These are phyloP conservation scores for Cadophora luteo-olivacea DNA, from an alignment of 2,329 filamentous ascomycete species.

Conservation along the genomic window DNA sequence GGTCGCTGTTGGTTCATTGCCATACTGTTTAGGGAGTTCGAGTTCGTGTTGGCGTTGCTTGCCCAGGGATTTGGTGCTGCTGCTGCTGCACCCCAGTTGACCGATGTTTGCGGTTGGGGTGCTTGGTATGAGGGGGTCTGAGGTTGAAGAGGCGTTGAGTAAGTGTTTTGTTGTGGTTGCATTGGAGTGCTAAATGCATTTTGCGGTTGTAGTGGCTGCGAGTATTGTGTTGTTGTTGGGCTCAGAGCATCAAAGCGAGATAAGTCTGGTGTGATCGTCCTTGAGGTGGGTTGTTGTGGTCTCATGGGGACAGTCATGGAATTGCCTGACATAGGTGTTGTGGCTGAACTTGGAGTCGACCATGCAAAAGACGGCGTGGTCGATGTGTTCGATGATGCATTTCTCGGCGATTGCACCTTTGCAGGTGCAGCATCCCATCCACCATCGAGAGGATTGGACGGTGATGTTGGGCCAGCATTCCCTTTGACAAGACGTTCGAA, in stretches of 20 bases:
- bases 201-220: slow-evolving; percentile 57
- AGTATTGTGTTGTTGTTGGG: slow-evolving; percentile 67
- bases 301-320: slow-evolving; percentile 40
- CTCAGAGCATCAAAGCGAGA: slow-evolving; percentile 60
- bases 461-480: slow-evolving; percentile 48
- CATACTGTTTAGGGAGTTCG: slow-evolving; percentile 53
- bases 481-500: slow-evolving; percentile 93
- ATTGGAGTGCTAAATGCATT: slow-evolving; percentile 48
- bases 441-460: slow-evolving; percentile 51
- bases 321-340: slow-evolving; percentile 36
- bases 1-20: slow-evolving; percentile 55
- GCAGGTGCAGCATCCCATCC: slow-evolving; percentile 57
- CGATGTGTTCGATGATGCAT: slow-evolving; percentile 38
- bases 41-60: slow-evolving; percentile 47
- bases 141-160: slow-evolving; percentile 31
- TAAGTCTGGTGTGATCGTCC: slow-evolving; percentile 66
- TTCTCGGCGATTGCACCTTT: slow-evolving; percentile 46
- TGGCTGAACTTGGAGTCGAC: slow-evolving; percentile 62
- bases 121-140: slow-evolving; percentile 34
- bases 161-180: slow-evolving; percentile 32
- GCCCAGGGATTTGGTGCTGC: slow-evolving; percentile 58
- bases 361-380: slow-evolving; percentile 64
- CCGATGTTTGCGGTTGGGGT: slow-evolving; percentile 39
- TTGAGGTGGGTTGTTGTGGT: slow-evolving; percentile 50
- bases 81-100: slow-evolving; percentile 58